A percentile compares a stretch with the other conserved stretches of the same genome.
phyloP scores from a whole-genome alignment of 768 basidiomycete genomes.

The Candolleomyces aberdarensis region DNA sequence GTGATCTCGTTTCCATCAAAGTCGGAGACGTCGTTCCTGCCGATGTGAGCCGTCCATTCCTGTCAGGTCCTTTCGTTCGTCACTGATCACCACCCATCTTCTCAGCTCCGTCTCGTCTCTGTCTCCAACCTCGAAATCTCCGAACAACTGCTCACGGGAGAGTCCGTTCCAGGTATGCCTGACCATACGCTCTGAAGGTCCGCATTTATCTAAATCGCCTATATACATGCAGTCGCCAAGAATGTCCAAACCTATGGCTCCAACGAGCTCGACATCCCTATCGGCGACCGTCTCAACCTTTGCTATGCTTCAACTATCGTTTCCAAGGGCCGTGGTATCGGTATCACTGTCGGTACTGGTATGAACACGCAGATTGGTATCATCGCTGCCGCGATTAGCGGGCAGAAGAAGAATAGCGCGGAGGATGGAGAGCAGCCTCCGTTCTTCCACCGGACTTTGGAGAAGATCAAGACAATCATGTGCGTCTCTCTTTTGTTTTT shows the following conservation, averaged over 20 bases:
- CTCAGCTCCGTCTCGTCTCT: slow-evolving; percentile 36
- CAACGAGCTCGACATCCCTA: slow-evolving; percentile 31
- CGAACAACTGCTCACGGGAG: slow-evolving; percentile 52
- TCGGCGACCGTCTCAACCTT: slow-evolving; percentile 42
- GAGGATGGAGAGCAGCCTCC: slow-evolving; percentile 10
- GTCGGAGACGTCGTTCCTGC: slow-evolving; percentile 42
- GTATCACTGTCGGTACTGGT: slow-evolving; percentile 45
- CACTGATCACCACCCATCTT: not conserved
- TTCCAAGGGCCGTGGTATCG: slow-evolving; percentile 47
- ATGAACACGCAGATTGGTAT: slow-evolving; percentile 49
- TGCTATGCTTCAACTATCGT: slow-evolving; percentile 40
- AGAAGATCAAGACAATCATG: slow-evolving; percentile 24
- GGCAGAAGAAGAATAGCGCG: slow-evolving; percentile 13
- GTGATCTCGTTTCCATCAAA: slow-evolving; percentile 38
- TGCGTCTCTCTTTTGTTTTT: slow-evolving; percentile 15
- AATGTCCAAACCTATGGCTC: slow-evolving; percentile 25
- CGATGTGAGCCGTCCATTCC: slow-evolving; percentile 32
- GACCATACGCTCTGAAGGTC: not conserved
- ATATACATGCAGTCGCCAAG: slow-evolving; percentile 32
- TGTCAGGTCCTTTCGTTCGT: not conserved
- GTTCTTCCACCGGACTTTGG: not conserved
- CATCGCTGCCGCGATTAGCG: slow-evolving; percentile 33
- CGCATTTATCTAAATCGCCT: not conserved
- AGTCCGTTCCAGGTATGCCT: slow-evolving; percentile 42
- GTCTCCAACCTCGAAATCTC: slow-evolving; percentile 47